Percentiles rank a stretch among this genome's conserved stretches.
Conservation (phyloP, 345 rosid species). For the Reutealis trisperma region DNA sequence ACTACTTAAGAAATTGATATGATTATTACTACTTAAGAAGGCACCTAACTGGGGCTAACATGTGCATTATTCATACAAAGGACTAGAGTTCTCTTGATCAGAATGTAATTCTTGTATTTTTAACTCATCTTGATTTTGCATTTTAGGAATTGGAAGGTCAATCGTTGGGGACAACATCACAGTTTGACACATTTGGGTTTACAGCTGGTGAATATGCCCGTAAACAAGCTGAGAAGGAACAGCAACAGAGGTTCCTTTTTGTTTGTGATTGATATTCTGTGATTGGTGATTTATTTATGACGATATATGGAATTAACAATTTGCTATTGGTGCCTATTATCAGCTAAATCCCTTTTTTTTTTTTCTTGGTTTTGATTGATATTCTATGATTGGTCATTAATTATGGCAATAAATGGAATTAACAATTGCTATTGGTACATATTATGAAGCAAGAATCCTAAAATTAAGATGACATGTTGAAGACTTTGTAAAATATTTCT, state of each 20-base stretch:
- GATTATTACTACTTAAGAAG: too few species aligned
- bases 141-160: constrained; percentile 80
- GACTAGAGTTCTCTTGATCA: neutral
- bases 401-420: constrained; percentile 16
- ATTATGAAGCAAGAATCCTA: constrained; percentile 1
- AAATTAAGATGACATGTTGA: neutral
- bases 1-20: too few species aligned
- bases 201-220: constrained; percentile 87
- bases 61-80: neutral
- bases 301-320: constrained; percentile 17
- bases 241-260: constrained; percentile 61
- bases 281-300: constrained; percentile 9
- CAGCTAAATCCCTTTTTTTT: constrained; percentile 12
- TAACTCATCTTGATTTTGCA: constrained; percentile 16
- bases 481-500: neutral
- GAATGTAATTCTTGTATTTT: neutral
- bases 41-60: neutral
- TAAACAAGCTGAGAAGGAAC: constrained; percentile 88
- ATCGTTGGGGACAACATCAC: constrained; percentile 65
- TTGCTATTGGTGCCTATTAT: constrained; percentile 6
- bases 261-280: constrained; percentile 18
- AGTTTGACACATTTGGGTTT: constrained; percentile 98
- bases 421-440: constrained; percentile 4
- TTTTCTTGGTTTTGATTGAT: constrained; percentile 23
- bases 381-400: constrained; percentile 8